Base-by-base conservation (phyloP, 257 asterid genomes). In the Haberlea rhodopensis region DNA sequence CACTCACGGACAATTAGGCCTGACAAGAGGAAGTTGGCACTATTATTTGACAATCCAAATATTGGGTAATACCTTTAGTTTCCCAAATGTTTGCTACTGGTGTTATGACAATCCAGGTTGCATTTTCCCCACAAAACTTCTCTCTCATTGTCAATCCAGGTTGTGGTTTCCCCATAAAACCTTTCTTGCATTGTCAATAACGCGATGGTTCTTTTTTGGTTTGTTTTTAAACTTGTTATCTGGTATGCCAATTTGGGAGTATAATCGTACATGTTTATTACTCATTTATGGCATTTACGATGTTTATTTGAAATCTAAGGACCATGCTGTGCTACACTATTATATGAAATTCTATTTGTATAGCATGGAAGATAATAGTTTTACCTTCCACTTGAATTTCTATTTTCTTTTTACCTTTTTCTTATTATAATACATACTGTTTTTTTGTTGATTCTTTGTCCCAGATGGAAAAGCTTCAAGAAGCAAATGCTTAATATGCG, bases 401-500 rank as follows among this genome's bases (percentile, higher is more conserved):
- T 21, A 6, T 49, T 24, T n/a, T 8, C 10, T 28, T 60, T 48
- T 24, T 54, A 16, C 21, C 52, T 28, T 16, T 49, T 57, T 23
- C 19, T 40, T 9, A 68, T 25, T 61, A 28, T 28, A 66, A 66
- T 25, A 23, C 66, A 25, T 67, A 1, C n/a, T n/a, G n/a, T 26
- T 43, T 25, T 46, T 55, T 54, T 60, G 52, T 67, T 68, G 53
- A 18, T 62, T 59, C 37, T 62, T 52, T 72, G 31, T 73, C 34
- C 40, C 82, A 94, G 99, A 82, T 94, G 97, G 99, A 87, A 73
- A 82, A 84, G 83, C 79, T 94, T 94, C 85, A 94, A 84, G 82
- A 77, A 87, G 51, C 95, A 94, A 60, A 85, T 94, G 99, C 82
- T 83, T 62, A 84, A 63, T 66, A 81, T 94, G 74, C 91, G 96